phyloP scores from a whole-genome alignment of 768 basidiomycete genomes.

The Gelatoporia subvermispora region DNA sequence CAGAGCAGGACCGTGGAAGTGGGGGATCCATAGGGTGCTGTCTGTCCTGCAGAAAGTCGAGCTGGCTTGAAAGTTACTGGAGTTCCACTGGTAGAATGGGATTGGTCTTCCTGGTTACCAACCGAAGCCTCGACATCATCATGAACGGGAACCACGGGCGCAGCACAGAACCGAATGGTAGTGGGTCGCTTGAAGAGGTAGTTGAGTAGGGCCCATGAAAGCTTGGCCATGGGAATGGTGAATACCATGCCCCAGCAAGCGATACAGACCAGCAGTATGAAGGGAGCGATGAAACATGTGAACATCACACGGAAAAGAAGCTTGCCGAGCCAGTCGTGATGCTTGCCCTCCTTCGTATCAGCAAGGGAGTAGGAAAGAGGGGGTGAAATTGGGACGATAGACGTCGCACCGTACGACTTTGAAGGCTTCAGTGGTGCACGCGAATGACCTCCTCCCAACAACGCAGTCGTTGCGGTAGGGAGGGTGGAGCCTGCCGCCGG shows the following conservation, averaged over 20 bases:
- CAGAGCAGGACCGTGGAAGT: constrained; percentile 88
- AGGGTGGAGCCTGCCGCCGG: constrained; percentile 15
- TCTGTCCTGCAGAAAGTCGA: constrained; percentile 80
- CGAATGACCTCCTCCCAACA: constrained; percentile 32
- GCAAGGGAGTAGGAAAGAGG: constrained; percentile 13
- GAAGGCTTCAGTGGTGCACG: constrained; percentile 27
- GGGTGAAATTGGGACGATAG: constrained; percentile 12
- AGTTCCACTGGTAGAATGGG: constrained; percentile 19
- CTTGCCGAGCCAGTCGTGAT: constrained; percentile 57
- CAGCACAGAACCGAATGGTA: constrained; percentile 87
- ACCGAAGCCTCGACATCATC: constrained; percentile 12
- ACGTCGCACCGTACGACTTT: constrained; percentile 72
- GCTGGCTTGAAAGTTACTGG: constrained; percentile 67
- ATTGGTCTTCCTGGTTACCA: not conserved
- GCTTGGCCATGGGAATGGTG: constrained; percentile 96
- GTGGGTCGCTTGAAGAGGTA: constrained; percentile 77
- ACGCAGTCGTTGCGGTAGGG: constrained; percentile 42
- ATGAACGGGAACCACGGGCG: constrained; percentile 66
- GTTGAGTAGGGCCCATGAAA: constrained; percentile 91
- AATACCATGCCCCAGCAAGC: constrained; percentile 95
- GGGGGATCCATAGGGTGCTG: constrained; percentile 79
- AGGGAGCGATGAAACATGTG: constrained; percentile 74
- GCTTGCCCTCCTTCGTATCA: constrained; percentile 17
- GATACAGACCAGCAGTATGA: constrained; percentile 82
- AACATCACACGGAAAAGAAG: constrained; percentile 81